Conservation (phyloP, 2,329 filamentous ascomycete species). For the Mycocentrospora acerina region DNA sequence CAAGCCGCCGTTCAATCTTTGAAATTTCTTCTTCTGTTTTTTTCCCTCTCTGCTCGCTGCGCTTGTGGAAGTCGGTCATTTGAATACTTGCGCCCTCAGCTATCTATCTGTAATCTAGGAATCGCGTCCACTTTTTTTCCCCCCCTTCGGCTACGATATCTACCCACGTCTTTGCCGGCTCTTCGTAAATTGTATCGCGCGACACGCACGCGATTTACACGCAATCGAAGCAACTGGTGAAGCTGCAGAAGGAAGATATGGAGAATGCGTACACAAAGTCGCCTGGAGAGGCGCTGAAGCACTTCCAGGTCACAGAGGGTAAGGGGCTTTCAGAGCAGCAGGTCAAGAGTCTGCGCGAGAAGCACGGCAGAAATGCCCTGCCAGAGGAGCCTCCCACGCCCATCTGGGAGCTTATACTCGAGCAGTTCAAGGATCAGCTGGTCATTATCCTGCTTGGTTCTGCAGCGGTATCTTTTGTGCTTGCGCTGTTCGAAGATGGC, state of each 20-base stretch:
- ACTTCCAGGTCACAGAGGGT: constrained; percentile 55
- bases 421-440: constrained; percentile 99
- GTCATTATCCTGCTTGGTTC: constrained; percentile 93
- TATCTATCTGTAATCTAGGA: too few relatives aligned
- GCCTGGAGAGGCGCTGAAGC: constrained; percentile 52
- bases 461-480: constrained; percentile 86
- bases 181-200: not conserved
- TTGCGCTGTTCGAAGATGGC: constrained; percentile 89
- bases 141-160: too few relatives aligned
- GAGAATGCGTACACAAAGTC: constrained; percentile 56
- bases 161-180: too few relatives aligned
- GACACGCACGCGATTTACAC: constrained; percentile 1
- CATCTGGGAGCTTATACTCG: constrained; percentile 91
- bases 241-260: constrained; percentile 42
- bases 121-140: too few relatives aligned
- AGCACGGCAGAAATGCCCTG: constrained; percentile 62
- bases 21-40: not conserved
- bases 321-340: constrained; percentile 54
- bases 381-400: constrained; percentile 93
- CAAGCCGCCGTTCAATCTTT: not conserved
- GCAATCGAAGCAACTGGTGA: constrained; percentile 4
- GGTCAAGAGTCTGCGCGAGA: constrained; percentile 48
- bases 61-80: too few relatives aligned
- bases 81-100: not conserved
- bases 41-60: too few relatives aligned